phyloP scores from a whole-genome alignment of 2,329 filamentous ascomycete species.

The Diaporthe aspalathi region DNA sequence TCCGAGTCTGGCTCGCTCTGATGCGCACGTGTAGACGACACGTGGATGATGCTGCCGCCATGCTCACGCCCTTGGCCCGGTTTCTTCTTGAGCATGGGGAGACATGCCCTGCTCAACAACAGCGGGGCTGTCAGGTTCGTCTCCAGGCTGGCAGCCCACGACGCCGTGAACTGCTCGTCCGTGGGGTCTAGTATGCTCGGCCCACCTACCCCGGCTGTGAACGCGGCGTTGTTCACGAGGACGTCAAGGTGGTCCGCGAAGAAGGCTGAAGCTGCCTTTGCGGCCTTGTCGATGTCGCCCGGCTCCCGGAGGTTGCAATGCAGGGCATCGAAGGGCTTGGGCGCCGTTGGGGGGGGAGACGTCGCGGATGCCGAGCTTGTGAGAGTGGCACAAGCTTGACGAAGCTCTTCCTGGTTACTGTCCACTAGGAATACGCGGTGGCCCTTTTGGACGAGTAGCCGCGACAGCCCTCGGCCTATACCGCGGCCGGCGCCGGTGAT shows the following conservation, averaged over 20 bases:
- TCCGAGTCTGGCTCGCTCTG: constrained; percentile 62
- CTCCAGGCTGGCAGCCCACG: constrained; percentile 50
- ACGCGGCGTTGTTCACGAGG: constrained; percentile 56
- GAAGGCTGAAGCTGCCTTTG: constrained; percentile 46
- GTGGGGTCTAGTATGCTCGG: constrained; percentile 47
- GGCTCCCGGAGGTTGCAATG: constrained; percentile 49
- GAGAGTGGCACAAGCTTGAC: constrained; percentile 48
- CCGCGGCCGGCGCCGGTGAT: constrained; percentile 75
- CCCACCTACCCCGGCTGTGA: constrained; percentile 50
- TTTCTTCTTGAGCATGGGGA: constrained; percentile 42
- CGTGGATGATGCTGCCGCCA: constrained; percentile 55
- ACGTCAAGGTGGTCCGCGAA: constrained; percentile 53
- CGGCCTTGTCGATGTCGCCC: constrained; percentile 47
- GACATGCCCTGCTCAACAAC: constrained; percentile 47
- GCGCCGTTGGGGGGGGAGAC: constrained; percentile 9
- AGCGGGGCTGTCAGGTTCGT: constrained; percentile 53
- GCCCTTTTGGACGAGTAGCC: constrained; percentile 50
- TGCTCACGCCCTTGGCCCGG: background rate
- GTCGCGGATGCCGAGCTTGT: background rate
- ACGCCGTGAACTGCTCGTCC: constrained; percentile 13
- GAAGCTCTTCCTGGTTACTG: constrained; percentile 51
- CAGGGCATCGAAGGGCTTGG: constrained; percentile 42
- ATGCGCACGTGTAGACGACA: constrained; percentile 61
- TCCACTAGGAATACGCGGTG: constrained; percentile 55
- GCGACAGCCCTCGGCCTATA: constrained; percentile 74